phyloP scores from a whole-genome alignment of 1,139 yeast species.

The Blastobotrys capitulatus region DNA sequence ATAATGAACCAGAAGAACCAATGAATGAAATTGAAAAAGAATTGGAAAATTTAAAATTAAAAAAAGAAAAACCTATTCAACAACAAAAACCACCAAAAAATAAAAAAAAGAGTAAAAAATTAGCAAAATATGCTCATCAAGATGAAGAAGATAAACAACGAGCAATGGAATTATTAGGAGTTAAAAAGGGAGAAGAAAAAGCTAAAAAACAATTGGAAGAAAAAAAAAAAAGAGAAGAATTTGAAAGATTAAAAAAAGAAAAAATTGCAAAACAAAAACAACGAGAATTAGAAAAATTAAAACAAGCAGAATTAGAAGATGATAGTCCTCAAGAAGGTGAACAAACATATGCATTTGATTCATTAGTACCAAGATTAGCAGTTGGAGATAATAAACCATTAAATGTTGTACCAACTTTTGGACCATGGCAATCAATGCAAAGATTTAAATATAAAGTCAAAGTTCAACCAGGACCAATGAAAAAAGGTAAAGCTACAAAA shows the following conservation, averaged over 20 bases:
- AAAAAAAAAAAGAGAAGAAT: slow-evolving; percentile 34
- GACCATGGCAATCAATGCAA: slow-evolving; percentile 80
- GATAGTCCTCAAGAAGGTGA: slow-evolving; percentile 27
- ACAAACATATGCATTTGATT: slow-evolving; percentile 25
- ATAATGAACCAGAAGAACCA: slow-evolving; percentile 18
- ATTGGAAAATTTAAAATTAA: slow-evolving; percentile 16
- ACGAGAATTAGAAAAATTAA: slow-evolving; percentile 42
- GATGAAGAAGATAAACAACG: slow-evolving; percentile 79
- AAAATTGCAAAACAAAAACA: slow-evolving; percentile 42
- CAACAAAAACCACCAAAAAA: slow-evolving; percentile 38
- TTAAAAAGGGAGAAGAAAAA: slow-evolving; percentile 60
- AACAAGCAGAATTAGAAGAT: slow-evolving; percentile 30
- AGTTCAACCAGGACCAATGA: slow-evolving; percentile 77
- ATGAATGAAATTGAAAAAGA: slow-evolving; percentile 9
- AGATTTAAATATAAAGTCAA: slow-evolving; percentile 80
- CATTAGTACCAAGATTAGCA: slow-evolving; percentile 34
- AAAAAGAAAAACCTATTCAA: slow-evolving; percentile 13
- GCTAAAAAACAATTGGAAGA: slow-evolving; percentile 26
- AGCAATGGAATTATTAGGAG: slow-evolving; percentile 79
- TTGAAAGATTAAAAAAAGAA: slow-evolving; percentile 31
- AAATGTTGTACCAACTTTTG: slow-evolving; percentile 80
- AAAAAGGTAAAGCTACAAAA: slow-evolving; percentile 80
- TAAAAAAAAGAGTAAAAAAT: slow-evolving; percentile 76
- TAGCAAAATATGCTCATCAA: slow-evolving; percentile 78
- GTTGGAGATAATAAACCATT: slow-evolving; percentile 38